phyloP scores from a whole-genome alignment of 345 rosid genomes.

The Pseudoturritis turrita region DNA sequence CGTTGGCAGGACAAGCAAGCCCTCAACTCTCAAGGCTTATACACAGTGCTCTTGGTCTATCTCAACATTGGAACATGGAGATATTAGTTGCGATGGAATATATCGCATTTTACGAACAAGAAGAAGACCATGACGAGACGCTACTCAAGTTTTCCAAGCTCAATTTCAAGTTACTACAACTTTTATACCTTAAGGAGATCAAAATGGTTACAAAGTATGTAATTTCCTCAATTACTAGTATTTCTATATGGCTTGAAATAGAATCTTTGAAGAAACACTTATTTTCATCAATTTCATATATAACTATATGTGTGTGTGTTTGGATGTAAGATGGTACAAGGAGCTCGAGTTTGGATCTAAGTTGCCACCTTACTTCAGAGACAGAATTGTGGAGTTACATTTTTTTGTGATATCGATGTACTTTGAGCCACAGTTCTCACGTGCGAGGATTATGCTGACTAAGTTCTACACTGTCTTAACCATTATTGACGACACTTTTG shows the following conservation, averaged over 20 bases:
- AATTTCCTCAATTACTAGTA: background rate
- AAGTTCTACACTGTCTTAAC: background rate
- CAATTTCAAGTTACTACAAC: constrained; percentile 4
- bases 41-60: background rate
- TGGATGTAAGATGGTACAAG: constrained; percentile 21
- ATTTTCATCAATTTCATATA: no score
- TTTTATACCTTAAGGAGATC: background rate
- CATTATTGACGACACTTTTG: constrained; percentile 11
- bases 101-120: background rate
- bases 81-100: background rate
- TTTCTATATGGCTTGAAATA: background rate
- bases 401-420: background rate
- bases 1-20: background rate
- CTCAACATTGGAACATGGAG: constrained; percentile 10
- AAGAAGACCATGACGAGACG: background rate
- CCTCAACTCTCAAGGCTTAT: background rate
- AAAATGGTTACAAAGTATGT: constrained; percentile 1
- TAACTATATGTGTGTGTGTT: background rate
- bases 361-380: constrained; percentile 16
- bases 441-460: constrained; percentile 1
- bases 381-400: background rate
- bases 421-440: constrained; percentile 2
- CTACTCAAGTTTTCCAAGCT: constrained; percentile 17
- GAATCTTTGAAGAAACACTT: background rate
- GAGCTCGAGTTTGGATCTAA: background rate